Conservation (phyloP, 2,329 filamentous ascomycete genomes). For the Fusarium begoniae region DNA sequence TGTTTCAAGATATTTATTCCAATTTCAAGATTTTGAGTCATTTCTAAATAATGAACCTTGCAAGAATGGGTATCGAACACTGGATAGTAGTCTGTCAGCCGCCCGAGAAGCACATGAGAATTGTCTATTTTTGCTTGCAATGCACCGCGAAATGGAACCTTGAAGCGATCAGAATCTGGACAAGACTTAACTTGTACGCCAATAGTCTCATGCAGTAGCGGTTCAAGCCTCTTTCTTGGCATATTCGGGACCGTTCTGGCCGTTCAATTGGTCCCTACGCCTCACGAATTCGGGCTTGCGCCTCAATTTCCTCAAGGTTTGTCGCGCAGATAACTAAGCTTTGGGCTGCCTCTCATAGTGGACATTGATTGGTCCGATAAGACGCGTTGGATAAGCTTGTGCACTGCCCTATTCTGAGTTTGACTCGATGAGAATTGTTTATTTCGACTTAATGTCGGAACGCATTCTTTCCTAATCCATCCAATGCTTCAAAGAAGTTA, state of each 20-base stretch:
- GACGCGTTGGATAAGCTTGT: background rate
- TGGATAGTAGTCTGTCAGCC: background rate
- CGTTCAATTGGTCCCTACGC: background rate
- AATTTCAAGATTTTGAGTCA: background rate
- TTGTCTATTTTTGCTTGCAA: background rate
- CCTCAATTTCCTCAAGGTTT: background rate
- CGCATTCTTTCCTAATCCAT: accelerated
- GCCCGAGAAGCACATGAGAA: background rate
- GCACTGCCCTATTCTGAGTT: background rate
- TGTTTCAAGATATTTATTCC: too few species aligned
- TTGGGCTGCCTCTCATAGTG: background rate
- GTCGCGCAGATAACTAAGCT: background rate
- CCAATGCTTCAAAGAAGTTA: accelerated
- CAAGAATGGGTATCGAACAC: background rate
- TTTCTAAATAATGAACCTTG: accelerated
- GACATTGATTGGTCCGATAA: background rate
- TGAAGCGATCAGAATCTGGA: background rate
- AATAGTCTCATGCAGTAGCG: background rate
- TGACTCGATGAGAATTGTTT: background rate
- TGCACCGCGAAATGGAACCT: background rate
- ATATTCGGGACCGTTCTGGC: background rate
- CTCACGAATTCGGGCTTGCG: background rate
- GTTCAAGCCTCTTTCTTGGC: background rate
- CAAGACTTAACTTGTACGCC: accelerated
- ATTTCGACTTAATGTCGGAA: background rate